These are phyloP conservation scores for Phaeosphaeria sp. DNA, from an alignment of 2,329 filamentous ascomycete species.

Conservation along the genomic window DNA sequence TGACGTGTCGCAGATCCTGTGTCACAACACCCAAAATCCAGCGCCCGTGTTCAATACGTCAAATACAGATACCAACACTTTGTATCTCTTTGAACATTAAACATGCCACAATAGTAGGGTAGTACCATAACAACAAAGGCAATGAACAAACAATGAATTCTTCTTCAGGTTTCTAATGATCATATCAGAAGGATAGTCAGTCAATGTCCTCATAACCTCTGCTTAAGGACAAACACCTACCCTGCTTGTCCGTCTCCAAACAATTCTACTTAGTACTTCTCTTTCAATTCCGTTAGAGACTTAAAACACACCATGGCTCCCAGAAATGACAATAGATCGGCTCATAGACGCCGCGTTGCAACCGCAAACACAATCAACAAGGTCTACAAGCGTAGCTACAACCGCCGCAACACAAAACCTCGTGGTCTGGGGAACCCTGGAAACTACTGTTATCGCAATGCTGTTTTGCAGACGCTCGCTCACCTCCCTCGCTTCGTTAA, in stretches of 20 bases:
- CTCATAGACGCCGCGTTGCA: neutral
- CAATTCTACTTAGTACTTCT: neutral
- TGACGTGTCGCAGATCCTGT: too few relatives aligned
- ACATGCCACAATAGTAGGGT: neutral
- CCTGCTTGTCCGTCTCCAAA: neutral
- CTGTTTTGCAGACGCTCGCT: constrained; percentile 5
- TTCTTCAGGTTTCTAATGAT: neutral
- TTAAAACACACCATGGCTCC: neutral
- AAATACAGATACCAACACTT: too few relatives aligned
- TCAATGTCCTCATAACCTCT: neutral
- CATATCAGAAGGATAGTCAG: neutral
- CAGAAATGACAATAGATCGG: neutral
- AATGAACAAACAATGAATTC: neutral
- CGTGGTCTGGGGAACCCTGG: constrained; percentile 4
- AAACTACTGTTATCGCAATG: constrained; percentile 10
- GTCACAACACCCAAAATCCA: too few relatives aligned
- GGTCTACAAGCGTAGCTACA: neutral
- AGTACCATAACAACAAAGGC: neutral
- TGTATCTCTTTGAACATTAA: neutral
- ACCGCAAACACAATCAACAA: neutral
- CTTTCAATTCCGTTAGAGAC: neutral
- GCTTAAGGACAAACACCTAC: neutral
- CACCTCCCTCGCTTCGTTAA: constrained; percentile 14
- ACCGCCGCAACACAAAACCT: constrained; percentile 1
- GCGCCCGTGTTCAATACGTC: too few relatives aligned